Base-by-base conservation (phyloP, 2,329 filamentous ascomycete genomes). In the Trichoderma hamatum region DNA sequence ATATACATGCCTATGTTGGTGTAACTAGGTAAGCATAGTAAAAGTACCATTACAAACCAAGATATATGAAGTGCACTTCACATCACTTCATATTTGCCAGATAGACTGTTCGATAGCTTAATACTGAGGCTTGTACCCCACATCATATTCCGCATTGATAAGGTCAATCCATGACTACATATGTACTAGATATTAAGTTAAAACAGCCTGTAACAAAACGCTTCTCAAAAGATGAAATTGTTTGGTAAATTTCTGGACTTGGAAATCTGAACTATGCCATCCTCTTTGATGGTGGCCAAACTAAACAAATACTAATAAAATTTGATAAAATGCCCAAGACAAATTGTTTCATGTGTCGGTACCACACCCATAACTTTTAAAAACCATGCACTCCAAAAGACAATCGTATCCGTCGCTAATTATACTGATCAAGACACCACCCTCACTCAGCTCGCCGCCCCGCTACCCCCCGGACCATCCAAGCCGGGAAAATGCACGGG, bases 401-500 rank as follows among this genome's bases (percentile, higher is more conserved):
- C 43, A 13, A 49, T 24, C n/a, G 24, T 1, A 24, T 49, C 24
- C 46, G n/a, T 24, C 21, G 46, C 46, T 49, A n/a, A 24, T 49
- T 24, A 14, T 49, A 49, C 7, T 46, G 19, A 21, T 46, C 9
- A 49, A 3, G 1, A 1, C n/a, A 10, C 14, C 34, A 10, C 21
- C 13, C n/a, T 24, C 16, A 36, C 16, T 63, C 52, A 67, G 43
- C 55, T 63, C 26, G 55, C 55, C 46, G 68, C 52, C 30, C 61
- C 68, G 28, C 56, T 69, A 7, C 75, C 74, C 16, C 72, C 43
- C 24, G 76, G 71, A 2, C 73, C 74, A 9, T 79, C 77, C 16
- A 79, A 63, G 11, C 63, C 63, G 1, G 82, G 79, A 56, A 83
- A 83, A 49, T 81, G 80, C 43, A 77, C 76, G 3, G 80, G 76